Evolutionary conservation across 1,284 basidiomycete species (phyloP).

Genomic region (Microbotryum lychnidis-dioicae): DNA sequence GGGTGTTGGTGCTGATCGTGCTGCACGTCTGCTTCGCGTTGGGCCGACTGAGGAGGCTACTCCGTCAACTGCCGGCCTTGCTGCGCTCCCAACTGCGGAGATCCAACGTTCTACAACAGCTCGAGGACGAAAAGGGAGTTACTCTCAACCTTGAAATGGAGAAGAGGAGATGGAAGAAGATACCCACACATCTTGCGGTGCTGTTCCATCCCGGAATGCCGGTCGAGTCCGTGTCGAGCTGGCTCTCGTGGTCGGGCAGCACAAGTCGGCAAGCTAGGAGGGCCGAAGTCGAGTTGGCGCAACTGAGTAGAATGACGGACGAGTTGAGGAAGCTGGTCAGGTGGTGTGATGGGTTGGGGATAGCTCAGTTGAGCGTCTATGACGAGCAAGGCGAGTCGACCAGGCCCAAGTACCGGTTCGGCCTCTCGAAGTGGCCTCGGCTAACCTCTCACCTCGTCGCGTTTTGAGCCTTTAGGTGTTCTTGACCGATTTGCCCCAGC

Average conservation of each 20-base stretch:
- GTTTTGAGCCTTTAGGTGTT: too few species aligned
- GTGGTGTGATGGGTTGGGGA: slow-evolving; percentile 21
- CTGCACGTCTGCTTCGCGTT: slow-evolving; percentile 27
- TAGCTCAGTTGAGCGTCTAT: slow-evolving; percentile 23
- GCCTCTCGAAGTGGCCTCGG: too few species aligned
- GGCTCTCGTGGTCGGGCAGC: background rate
- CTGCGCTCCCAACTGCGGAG: background rate
- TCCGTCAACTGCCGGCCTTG: background rate
- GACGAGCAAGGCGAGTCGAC: slow-evolving; percentile 22
- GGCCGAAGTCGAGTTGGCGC: slow-evolving; percentile 1
- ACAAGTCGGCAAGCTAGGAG: background rate
- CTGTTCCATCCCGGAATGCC: slow-evolving; percentile 22
- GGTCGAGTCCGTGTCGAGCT: slow-evolving; percentile 1
- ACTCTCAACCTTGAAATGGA: slow-evolving; percentile 5
- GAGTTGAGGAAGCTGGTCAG: slow-evolving; percentile 15
- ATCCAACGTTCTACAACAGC: background rate
- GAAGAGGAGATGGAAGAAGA: slow-evolving; percentile 15
- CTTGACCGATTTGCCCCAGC: too few species aligned
- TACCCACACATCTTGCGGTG: slow-evolving; percentile 26
- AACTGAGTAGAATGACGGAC: background rate
- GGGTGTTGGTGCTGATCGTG: slow-evolving; percentile 19
- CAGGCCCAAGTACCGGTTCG: too few species aligned
- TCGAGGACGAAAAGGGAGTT: background rate
- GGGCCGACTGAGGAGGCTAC: slow-evolving; percentile 9
- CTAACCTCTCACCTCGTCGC: too few species aligned